Conservation (phyloP, 495 filamentous ascomycete species). For the Neurospora africana region DNA sequence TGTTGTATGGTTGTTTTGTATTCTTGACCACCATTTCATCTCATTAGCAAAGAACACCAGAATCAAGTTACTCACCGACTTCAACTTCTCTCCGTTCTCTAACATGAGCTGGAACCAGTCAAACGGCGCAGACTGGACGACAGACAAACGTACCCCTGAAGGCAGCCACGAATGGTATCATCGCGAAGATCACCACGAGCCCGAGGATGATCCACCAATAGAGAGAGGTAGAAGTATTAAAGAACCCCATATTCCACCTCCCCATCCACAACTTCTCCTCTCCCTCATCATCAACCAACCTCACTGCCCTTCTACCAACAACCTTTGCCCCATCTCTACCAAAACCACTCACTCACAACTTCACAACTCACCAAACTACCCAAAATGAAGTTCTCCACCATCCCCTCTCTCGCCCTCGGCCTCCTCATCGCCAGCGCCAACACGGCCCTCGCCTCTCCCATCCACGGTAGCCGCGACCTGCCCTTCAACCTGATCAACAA, state of each 20-base stretch:
- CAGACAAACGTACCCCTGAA: not conserved
- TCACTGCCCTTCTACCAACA: not conserved
- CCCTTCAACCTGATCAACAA: not conserved
- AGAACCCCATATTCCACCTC: not conserved
- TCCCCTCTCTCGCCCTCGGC: not conserved
- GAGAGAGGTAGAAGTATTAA: not conserved
- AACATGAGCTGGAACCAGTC: not conserved
- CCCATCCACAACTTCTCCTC: not conserved
- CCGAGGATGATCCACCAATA: not conserved
- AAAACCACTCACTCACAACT: not conserved
- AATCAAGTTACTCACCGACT: not conserved
- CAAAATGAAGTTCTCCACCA: not conserved
- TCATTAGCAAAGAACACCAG: not conserved
- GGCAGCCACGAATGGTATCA: not conserved
- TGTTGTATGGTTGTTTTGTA: not conserved
- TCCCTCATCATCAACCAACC: not conserved
- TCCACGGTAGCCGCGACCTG: not conserved
- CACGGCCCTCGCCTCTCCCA: not conserved
- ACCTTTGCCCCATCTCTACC: not conserved
- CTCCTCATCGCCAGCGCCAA: not conserved
- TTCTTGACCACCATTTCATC: not conserved
- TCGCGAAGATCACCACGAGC: not conserved
- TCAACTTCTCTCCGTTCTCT: not conserved
- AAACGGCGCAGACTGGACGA: not conserved
- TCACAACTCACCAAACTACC: not conserved